These are phyloP conservation scores for Otatea glauca DNA, from an alignment of 176 grass and related monocot species.

Conservation along the genomic window DNA sequence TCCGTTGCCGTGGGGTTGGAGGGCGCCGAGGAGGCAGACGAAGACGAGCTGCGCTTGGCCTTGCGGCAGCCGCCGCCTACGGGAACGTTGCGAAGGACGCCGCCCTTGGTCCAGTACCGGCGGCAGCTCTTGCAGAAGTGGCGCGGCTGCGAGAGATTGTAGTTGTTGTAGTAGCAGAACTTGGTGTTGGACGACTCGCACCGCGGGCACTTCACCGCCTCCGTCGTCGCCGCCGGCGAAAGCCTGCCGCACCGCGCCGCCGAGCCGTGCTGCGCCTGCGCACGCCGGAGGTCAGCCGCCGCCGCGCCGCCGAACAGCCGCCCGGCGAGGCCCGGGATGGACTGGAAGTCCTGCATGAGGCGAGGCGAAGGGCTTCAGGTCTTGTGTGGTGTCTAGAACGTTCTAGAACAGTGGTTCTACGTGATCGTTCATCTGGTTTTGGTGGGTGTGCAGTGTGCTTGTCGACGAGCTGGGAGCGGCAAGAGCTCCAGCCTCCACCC, in stretches of 20 bases:
- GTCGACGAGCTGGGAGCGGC: conserved; percentile 32
- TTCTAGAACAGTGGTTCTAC: conserved; percentile 5
- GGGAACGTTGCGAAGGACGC: conserved; percentile 87
- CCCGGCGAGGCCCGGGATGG: conserved; percentile 57
- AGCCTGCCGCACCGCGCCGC: conserved; percentile 32
- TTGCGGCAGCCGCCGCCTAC: conserved; percentile 84
- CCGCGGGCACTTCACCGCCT: conserved; percentile 77
- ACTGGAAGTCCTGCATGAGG: conserved; percentile 67
- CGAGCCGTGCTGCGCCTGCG: conserved; percentile 35
- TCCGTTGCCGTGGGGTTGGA: conserved; percentile 29
- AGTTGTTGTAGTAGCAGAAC: conserved; percentile 87
- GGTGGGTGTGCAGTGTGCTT: not conserved
- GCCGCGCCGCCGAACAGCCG: conserved; percentile 52
- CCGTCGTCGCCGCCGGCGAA: not conserved
- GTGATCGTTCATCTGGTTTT: not conserved
- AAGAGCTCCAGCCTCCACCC: conserved; percentile 58
- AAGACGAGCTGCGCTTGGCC: conserved; percentile 53
- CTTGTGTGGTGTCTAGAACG: conserved; percentile 3
- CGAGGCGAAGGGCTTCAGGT: not conserved
- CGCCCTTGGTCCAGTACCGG: conserved; percentile 84
- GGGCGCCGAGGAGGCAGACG: conserved; percentile 26
- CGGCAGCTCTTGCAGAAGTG: conserved; percentile 76
- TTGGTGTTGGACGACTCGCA: conserved; percentile 76
- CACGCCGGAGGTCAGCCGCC: conserved; percentile 41
- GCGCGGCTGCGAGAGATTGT: conserved; percentile 70